Evolutionary conservation across 2,329 filamentous ascomycete species (phyloP).

Genomic region (Hypomyces rosellus): DNA sequence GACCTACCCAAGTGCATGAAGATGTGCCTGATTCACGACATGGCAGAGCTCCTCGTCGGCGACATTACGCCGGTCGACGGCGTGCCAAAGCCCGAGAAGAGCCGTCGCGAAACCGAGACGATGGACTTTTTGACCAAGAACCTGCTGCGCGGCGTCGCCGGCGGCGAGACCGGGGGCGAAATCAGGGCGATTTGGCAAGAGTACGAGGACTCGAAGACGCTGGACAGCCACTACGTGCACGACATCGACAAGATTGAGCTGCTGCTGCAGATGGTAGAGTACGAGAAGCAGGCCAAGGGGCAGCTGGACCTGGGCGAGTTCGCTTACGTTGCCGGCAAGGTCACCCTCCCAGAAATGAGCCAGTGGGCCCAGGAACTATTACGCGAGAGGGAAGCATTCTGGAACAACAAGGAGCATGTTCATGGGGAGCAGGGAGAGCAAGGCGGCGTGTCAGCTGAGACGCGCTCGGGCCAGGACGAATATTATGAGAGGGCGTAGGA

Average conservation of each 20-base stretch:
- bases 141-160: conserved; percentile 68
- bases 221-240: conserved; percentile 85
- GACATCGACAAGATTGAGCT: conserved; percentile 97
- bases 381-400: conserved; percentile 67
- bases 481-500: conserved; percentile 37
- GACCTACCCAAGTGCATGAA: conserved; percentile 81
- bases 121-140: conserved; percentile 83
- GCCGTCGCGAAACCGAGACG: conserved; percentile 73
- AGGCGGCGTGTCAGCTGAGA: conserved; percentile 31
- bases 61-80: conserved; percentile 94
- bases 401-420: conserved; percentile 48
- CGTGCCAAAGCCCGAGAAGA: conserved; percentile 82
- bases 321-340: conserved; percentile 65
- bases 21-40: conserved; percentile 96
- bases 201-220: conserved; percentile 81
- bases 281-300: conserved; percentile 67
- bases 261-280: conserved; percentile 91
- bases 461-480: conserved; percentile 38
- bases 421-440: conserved; percentile 38
- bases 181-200: conserved; percentile 85
- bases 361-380: conserved; percentile 74
- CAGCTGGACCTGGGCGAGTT: conserved; percentile 80
- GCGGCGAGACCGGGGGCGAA: conserved; percentile 61
- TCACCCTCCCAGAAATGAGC: conserved; percentile 71
- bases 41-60: conserved; percentile 91